Conservation (phyloP, 768 basidiomycete species). For the Melanogaster broomeanus region DNA sequence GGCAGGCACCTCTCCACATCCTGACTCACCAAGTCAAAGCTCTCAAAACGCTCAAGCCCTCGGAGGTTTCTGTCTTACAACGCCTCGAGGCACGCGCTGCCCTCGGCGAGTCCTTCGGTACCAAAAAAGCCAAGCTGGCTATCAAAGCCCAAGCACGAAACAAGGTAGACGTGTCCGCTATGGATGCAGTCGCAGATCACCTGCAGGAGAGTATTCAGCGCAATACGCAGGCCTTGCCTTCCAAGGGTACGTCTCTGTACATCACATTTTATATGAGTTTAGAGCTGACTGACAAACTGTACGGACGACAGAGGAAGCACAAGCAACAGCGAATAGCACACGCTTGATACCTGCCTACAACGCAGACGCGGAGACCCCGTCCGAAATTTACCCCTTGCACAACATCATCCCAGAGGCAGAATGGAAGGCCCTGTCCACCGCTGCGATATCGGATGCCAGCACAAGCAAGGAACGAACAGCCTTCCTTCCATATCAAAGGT, state of each 20-base stretch:
- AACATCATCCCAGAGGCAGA: conserved; percentile 80
- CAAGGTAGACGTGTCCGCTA: conserved; percentile 84
- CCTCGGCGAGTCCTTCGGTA: conserved; percentile 94
- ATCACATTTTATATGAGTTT: conserved; percentile 1
- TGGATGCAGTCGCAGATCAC: conserved; percentile 80
- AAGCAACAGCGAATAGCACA: conserved; percentile 58
- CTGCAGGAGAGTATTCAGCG: conserved; percentile 83
- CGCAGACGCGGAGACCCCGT: conserved; percentile 61
- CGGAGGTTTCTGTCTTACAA: conserved; percentile 48
- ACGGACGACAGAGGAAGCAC: conserved; percentile 58
- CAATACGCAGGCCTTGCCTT: conserved; percentile 67
- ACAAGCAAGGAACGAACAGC: conserved; percentile 50
- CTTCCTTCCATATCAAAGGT: conserved; percentile 62
- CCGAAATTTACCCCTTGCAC: conserved; percentile 74
- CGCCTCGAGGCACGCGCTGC: conserved; percentile 66
- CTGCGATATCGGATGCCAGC: conserved; percentile 53
- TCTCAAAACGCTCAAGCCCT: conserved; percentile 63
- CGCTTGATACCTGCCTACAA: conserved; percentile 81
- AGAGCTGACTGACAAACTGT: not conserved
- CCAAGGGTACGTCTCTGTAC: conserved; percentile 52
- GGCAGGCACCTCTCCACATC: conserved; percentile 67
- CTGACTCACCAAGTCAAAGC: conserved; percentile 82
- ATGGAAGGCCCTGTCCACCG: conserved; percentile 67
- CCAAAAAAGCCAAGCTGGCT: conserved; percentile 87
- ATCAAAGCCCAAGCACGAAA: conserved; percentile 88